A percentile compares a stretch with the other conserved stretches of the same genome.
These are phyloP conservation scores for Ceratorhiza oryzae-sativae DNA, from an alignment of 1,284 basidiomycete species.

Conservation along the genomic window DNA sequence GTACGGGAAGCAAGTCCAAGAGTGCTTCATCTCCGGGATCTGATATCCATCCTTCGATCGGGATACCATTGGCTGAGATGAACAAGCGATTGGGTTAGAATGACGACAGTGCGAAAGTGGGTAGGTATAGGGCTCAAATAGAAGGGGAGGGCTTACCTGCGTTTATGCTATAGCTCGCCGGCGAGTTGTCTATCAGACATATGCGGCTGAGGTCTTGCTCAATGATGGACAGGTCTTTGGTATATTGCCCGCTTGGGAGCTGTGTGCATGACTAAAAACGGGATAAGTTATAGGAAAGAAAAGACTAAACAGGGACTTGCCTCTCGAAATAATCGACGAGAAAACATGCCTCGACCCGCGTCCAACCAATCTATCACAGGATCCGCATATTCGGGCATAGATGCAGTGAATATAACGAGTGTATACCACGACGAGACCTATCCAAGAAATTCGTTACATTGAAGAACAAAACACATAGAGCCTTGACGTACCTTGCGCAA, in stretches of 20 bases:
- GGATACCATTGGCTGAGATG: conserved; percentile 88
- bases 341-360: conserved; percentile 89
- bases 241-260: conserved; percentile 90
- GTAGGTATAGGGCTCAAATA: neutral
- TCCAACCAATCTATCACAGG: conserved; percentile 99
- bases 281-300: neutral
- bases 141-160: conserved; percentile 69
- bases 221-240: conserved; percentile 89
- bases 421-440: conserved; percentile 99
- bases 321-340: conserved; percentile 89
- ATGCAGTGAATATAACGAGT: conserved; percentile 97
- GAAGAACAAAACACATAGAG: conserved; percentile 2
- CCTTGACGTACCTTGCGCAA: conserved; percentile 76
- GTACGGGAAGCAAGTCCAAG: conserved; percentile 91
- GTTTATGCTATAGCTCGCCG: conserved; percentile 90
- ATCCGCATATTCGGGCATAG: conserved; percentile 99
- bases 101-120: neutral
- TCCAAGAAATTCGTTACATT: neutral
- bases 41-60: conserved; percentile 98
- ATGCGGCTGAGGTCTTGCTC: conserved; percentile 90
- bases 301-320: conserved; percentile 56
- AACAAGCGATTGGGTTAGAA: neutral
- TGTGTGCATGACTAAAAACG: conserved; percentile 82
- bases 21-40: conserved; percentile 97
- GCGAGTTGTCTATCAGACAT: conserved; percentile 96